Percentiles rank a stretch among this genome's conserved stretches.
Evolutionary conservation across 441 rosid genomes (phyloP).

Genomic region (Biscutella auriculata): DNA sequence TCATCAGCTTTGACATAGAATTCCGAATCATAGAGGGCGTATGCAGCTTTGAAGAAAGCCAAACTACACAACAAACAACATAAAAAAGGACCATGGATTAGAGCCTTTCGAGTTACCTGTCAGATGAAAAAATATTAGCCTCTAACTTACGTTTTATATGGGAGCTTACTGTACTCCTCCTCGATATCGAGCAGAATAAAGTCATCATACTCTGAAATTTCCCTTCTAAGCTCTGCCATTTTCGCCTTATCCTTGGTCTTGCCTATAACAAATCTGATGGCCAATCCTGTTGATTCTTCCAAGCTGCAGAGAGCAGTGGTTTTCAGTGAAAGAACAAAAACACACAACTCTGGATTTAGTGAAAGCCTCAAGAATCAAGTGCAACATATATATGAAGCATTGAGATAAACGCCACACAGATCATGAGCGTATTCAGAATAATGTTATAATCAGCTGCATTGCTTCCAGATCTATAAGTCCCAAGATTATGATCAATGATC

Average conservation of each 20-base stretch:
- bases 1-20: constrained; percentile 95
- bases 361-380: background rate
- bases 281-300: constrained; percentile 84
- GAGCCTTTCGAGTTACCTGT: background rate
- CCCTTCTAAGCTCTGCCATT: constrained; percentile 57
- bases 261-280: constrained; percentile 71
- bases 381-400: too few relatives aligned
- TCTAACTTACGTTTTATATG: constrained; percentile 88
- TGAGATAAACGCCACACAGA: background rate
- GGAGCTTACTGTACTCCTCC: constrained; percentile 96
- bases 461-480: background rate
- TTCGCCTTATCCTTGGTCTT: constrained; percentile 41
- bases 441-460: background rate
- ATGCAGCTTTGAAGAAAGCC: constrained; percentile 85
- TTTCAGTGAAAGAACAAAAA: background rate
- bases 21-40: constrained; percentile 65
- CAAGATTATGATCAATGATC: background rate
- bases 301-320: constrained; percentile 31
- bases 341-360: background rate
- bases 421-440: background rate
- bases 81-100: background rate
- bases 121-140: background rate
- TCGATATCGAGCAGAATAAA: constrained; percentile 70
- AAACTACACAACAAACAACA: constrained; percentile 31
- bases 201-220: constrained; percentile 71